A percentile compares a stretch with the other conserved stretches of the same genome.
phyloP scores from a whole-genome alignment of 164 flowering plant genomes.

The Santalum album region DNA sequence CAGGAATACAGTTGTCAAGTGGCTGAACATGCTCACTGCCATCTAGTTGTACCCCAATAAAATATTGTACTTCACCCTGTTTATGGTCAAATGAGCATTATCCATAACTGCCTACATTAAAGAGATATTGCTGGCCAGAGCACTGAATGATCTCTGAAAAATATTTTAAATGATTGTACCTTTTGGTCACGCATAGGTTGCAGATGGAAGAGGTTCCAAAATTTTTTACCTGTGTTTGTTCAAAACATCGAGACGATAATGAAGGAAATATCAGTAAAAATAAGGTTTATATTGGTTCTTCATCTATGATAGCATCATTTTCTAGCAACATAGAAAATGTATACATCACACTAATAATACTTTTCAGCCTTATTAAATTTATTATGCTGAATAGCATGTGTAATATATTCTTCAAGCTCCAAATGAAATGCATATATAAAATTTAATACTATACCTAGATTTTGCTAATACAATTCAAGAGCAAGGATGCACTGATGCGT shows the following conservation, averaged over 20 bases:
- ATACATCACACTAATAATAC: too few relatives aligned
- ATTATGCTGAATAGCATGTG: too few relatives aligned
- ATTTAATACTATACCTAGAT: too few relatives aligned
- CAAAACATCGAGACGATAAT: background rate
- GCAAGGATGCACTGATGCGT: too few relatives aligned
- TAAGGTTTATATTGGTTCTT: background rate
- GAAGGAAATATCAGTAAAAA: background rate
- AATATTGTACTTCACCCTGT: slow-evolving; percentile 97
- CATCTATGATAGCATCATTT: too few relatives aligned
- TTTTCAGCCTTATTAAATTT: too few relatives aligned
- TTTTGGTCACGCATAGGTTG: slow-evolving; percentile 99
- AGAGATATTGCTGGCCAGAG: background rate
- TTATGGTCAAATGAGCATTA: slow-evolving; percentile 1
- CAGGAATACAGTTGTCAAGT: slow-evolving; percentile 72
- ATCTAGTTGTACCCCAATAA: slow-evolving; percentile 96
- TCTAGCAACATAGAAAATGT: too few relatives aligned
- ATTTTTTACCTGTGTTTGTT: slow-evolving; percentile 69
- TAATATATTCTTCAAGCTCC: too few relatives aligned
- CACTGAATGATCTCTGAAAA: background rate
- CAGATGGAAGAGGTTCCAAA: slow-evolving; percentile 96
- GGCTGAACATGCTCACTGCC: slow-evolving; percentile 96
- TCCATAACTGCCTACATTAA: background rate
- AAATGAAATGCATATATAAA: too few relatives aligned
- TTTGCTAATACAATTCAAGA: too few relatives aligned
- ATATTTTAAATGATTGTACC: slow-evolving; percentile 27